Evolutionary conservation across 2,329 filamentous ascomycete species (phyloP), one percentile per base, ranked within the genome.

Genomic region (Colletotrichum falcatum): DNA sequence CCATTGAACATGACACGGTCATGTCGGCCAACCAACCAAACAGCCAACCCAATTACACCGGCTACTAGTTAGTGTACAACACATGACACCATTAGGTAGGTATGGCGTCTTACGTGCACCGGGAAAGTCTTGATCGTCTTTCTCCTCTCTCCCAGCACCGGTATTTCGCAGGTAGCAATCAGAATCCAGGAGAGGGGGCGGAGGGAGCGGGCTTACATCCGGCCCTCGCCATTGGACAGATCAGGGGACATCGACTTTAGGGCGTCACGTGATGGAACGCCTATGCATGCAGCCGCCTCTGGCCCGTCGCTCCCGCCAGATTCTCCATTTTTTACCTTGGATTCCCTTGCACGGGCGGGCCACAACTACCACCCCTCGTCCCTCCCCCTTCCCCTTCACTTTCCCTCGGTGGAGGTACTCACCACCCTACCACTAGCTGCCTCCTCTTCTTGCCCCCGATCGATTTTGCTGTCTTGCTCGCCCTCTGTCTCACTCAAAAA

Each of bases 271-370:
- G 69, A 71, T 12, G 14, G 7, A 9, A 48, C n/a, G 48, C 53
- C 37, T 44, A 71, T 71, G 69, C 69, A 71, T 69, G 69, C 69
- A 71, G 54, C 69, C 69, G 66, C n/a, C 48, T 66, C 18, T 70
- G 66, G 42, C 62, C 66, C 66, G 69, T 69, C 65, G 65, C 48
- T 71, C 69, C 69, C 69, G 65, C 65, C 20, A 44, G 37, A 33
- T 59, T 64, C 63, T 37, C 69, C 69, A 64, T 59, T 60, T 71
- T 67, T 71, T 71, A 48, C 65, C 54, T 49, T 51, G 28, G 62
- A 66, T 56, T 66, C 67, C 66, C 67, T 66, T 66, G 67, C 33
- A 55, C 53, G n/a, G 48, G 46, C 61, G 42, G 53, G 44, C 59
- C 44, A 61, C 44, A 44, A 37, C 58, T 5, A 26, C 20, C 30